phyloP scores from a whole-genome alignment of 257 asterid species.

The Primulina eburnea region DNA sequence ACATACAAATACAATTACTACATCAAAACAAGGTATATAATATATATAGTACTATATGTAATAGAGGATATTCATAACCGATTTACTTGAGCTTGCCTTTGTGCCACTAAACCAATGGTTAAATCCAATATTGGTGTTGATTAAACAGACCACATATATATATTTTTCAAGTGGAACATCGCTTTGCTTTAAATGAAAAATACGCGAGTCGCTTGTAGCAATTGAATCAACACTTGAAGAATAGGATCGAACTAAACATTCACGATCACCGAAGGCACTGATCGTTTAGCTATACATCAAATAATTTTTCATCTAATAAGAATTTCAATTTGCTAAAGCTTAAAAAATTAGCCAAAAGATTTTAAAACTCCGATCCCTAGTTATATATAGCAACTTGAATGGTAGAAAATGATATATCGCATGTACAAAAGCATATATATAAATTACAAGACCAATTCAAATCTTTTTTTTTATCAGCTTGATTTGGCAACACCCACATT shows the following conservation, averaged over 20 bases:
- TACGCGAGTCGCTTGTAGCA: no score
- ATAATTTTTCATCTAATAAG: neutral
- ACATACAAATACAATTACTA: no score
- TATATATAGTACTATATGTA: no score
- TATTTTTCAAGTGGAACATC: no score
- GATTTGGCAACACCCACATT: conserved; percentile 37
- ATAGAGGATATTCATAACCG: no score
- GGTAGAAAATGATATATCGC: conserved; percentile 51
- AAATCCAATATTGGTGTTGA: no score
- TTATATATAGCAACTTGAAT: conserved; percentile 36
- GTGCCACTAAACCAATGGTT: no score
- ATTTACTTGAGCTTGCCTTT: no score
- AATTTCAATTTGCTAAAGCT: neutral
- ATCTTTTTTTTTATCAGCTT: conserved; percentile 19
- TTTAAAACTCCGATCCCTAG: conserved; percentile 11
- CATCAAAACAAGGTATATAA: neutral
- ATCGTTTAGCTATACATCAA: neutral
- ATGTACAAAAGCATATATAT: conserved; percentile 33
- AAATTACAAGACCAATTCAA: conserved; percentile 28
- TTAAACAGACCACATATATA: no score
- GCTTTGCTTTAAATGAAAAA: no score
- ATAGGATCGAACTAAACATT: no score
- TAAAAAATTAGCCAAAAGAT: conserved; percentile 18
- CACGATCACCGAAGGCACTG: neutral
- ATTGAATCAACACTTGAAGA: no score